A percentile compares a stretch with the other conserved stretches of the same genome.
These are phyloP conservation scores for Byssoonygena ceratinophila DNA, from an alignment of 2,329 filamentous ascomycete species.

Conservation along the genomic window DNA sequence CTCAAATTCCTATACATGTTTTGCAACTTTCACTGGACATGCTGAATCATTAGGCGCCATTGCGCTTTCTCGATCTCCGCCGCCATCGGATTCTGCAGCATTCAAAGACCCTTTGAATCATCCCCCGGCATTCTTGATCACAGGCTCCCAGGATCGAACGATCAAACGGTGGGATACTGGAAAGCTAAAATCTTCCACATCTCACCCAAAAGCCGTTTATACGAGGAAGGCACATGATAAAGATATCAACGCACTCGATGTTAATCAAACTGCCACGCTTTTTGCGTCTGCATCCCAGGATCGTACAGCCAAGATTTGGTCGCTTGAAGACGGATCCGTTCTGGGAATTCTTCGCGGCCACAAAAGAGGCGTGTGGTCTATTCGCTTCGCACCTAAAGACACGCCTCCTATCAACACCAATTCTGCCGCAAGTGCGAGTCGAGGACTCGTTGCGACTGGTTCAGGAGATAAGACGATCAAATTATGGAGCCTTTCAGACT, in stretches of 20 bases:
- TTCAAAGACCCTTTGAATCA: slow-evolving; percentile 63
- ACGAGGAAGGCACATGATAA: slow-evolving; percentile 97
- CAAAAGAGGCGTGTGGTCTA: slow-evolving; percentile 89
- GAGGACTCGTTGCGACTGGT: slow-evolving; percentile 76
- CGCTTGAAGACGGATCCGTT: slow-evolving; percentile 75
- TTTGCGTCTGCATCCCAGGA: slow-evolving; percentile 97
- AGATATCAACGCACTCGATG: slow-evolving; percentile 90
- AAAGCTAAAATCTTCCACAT: slow-evolving; percentile 34
- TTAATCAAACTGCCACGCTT: slow-evolving; percentile 61
- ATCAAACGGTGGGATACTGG: slow-evolving; percentile 87
- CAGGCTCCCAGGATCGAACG: slow-evolving; percentile 89
- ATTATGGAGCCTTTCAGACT: slow-evolving; percentile 86
- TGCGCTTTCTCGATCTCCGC: slow-evolving; percentile 61
- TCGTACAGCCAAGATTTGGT: slow-evolving; percentile 95
- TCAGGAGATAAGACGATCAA: slow-evolving; percentile 95
- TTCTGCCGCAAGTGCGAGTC: slow-evolving; percentile 58
- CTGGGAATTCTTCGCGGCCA: slow-evolving; percentile 87
- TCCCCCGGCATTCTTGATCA: slow-evolving; percentile 74
- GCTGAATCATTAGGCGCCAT: slow-evolving; percentile 90
- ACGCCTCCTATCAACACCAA: slow-evolving; percentile 66
- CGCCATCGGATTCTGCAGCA: slow-evolving; percentile 58
- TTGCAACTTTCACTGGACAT: slow-evolving; percentile 76
- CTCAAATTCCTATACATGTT: slow-evolving; percentile 65
- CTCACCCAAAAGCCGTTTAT: slow-evolving; percentile 52
- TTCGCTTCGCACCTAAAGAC: slow-evolving; percentile 73